Base-by-base conservation (phyloP, 768 basidiomycete species). In the Naganishia antarctica region DNA sequence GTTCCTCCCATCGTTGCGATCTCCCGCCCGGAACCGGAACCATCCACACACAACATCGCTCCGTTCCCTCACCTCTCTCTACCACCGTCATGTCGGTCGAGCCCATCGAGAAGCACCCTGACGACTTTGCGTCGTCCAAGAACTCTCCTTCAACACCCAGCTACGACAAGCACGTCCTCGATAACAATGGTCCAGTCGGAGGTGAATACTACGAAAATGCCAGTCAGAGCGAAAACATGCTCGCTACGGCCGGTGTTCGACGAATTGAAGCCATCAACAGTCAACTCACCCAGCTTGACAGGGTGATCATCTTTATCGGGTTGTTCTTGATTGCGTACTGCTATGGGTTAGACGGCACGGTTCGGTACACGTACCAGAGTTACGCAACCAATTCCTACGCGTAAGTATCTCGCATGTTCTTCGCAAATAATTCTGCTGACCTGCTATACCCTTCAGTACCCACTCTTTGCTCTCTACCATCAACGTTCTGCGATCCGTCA, bases 301-400 rank as follows among this genome's bases (percentile, higher is more conserved):
- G 64, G 45, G 69, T 61, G 25, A 57, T 74, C 29, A 62, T 76
- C 23, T 75, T 74, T 66, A 18, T 70, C n/a, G 67, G 68, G 1
- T 60, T 71, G 44, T 76, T 76, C 68, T 60, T 76, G 25, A 69
- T 76, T n/a, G 69, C 74, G 23, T 75, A 73, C 61, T 65, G 32
- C 64, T 76, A 61, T 44, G 73, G 58, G 18, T 18, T 66, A 21
- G 62, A 48, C 45, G 62, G 61, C 13, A 49, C 63, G 15, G 63
- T 68, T 62, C 70, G 70, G 18, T 69, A 69, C 50, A 71, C 70
- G 21, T 71, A 70, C 32, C 70, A 69, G 48, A 40, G 43, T 7
- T 37, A 59, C 40, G 32, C 40, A 15, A 21, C 58, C 32, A 41
- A 32, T 59, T 57, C 53, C 40, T 57, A 57, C 23, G 53, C 53